Evolutionary conservation across 2,329 filamentous ascomycete genomes (phyloP).

Genomic region (Colletotrichum coccodes): DNA sequence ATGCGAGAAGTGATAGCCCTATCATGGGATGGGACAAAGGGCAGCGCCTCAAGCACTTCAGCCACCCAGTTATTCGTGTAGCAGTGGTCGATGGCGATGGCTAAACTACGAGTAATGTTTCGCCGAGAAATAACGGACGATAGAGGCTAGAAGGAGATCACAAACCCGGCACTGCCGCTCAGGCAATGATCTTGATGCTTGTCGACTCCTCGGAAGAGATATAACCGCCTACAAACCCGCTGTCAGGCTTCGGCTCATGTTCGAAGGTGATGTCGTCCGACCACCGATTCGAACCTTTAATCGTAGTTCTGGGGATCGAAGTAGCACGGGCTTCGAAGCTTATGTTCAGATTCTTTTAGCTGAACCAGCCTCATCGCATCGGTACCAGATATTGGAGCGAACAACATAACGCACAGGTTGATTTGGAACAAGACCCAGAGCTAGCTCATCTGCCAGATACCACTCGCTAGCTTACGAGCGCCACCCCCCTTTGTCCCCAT

Average conservation of each 20-base stretch:
- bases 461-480: constrained; percentile 10
- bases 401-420: constrained; percentile 2
- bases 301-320: constrained; percentile 23
- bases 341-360: not conserved
- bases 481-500: constrained; percentile 8
- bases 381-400: not conserved
- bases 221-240: not conserved
- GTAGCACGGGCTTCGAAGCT: constrained; percentile 1
- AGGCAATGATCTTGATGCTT: not conserved
- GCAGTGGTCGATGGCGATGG: not conserved
- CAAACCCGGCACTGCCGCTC: not conserved
- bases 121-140: not conserved
- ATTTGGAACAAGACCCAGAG: constrained; percentile 13
- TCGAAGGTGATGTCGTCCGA: not conserved
- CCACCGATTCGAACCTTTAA: constrained; percentile 25
- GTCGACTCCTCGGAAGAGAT: not conserved
- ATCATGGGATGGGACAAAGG: not conserved
- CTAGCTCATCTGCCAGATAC: constrained; percentile 20
- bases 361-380: not conserved
- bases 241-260: not conserved
- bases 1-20: not conserved
- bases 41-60: not conserved
- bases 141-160: not conserved
- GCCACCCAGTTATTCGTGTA: not conserved
- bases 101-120: not conserved